Evolutionary conservation across 805 yeast genomes (phyloP).

Genomic region (Saccharomycopsis vini): DNA sequence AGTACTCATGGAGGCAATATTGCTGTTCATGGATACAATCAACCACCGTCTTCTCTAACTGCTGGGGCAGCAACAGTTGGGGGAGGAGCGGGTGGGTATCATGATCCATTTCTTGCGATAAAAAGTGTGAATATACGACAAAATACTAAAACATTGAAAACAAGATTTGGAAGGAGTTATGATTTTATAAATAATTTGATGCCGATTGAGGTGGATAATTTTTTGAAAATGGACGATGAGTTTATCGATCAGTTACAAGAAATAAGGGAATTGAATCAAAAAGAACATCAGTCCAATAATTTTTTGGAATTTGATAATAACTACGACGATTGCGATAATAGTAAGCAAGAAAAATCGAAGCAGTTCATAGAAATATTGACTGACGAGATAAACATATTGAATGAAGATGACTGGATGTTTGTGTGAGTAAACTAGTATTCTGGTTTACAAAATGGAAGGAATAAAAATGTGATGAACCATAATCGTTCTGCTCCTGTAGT

Average conservation of each 20-base stretch:
- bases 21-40: background rate
- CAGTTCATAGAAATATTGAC: too few species aligned
- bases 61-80: background rate
- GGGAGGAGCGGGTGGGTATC: background rate
- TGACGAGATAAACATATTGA: too few species aligned
- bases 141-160: background rate
- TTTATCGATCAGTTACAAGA: background rate
- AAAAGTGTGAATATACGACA: background rate
- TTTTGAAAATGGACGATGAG: conserved; percentile 10
- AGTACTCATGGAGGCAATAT: background rate
- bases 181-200: conserved; percentile 6
- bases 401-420: too few species aligned
- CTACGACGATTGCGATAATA: too few species aligned
- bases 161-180: conserved; percentile 7
- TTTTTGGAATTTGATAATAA: too few species aligned
- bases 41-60: background rate
- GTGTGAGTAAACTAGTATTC: too few species aligned
- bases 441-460: too few species aligned
- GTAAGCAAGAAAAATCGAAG: too few species aligned
- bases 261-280: too few species aligned
- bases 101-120: background rate
- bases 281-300: too few species aligned
- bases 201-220: conserved; percentile 9
- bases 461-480: too few species aligned
- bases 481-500: too few species aligned